Evolutionary conservation across 768 basidiomycete species (phyloP).

Genomic region (Nidularia pulvinata): DNA sequence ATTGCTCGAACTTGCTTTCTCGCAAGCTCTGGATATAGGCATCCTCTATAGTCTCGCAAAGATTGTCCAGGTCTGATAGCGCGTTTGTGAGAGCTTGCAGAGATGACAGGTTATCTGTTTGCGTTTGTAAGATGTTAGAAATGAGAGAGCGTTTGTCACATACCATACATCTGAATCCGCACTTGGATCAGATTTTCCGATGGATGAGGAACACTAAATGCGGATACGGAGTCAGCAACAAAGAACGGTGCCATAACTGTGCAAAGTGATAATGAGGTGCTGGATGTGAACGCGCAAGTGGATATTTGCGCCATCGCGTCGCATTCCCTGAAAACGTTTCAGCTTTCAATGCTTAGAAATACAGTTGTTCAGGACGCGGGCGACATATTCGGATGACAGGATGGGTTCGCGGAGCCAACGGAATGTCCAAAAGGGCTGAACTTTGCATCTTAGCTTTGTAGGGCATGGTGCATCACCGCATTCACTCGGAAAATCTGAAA

Average conservation of each 20-base stretch:
- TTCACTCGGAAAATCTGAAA: no score
- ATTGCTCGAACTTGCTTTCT: conserved; percentile 55
- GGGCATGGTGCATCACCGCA: no score
- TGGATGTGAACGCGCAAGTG: no score
- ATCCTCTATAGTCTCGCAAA: conserved; percentile 72
- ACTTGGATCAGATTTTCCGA: conserved; percentile 96
- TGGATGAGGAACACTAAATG: conserved; percentile 83
- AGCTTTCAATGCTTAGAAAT: no score
- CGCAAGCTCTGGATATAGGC: conserved; percentile 62
- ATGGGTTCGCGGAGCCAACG: no score
- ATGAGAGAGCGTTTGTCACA: conserved; percentile 34
- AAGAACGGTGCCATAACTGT: not conserved
- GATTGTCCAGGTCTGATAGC: conserved; percentile 73
- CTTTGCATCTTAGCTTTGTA: no score
- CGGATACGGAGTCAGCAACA: not conserved
- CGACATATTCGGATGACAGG: no score
- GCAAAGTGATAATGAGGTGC: no score
- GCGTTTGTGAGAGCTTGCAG: conserved; percentile 78
- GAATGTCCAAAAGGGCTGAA: no score
- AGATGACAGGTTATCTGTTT: conserved; percentile 85
- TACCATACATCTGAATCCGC: conserved; percentile 99
- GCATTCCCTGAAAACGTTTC: no score
- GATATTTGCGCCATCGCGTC: no score
- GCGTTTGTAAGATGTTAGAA: conserved; percentile 44
- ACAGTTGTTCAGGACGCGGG: no score